phyloP scores from a whole-genome alignment of 495 filamentous ascomycete species.

The Hypoxylon subgilvum region DNA sequence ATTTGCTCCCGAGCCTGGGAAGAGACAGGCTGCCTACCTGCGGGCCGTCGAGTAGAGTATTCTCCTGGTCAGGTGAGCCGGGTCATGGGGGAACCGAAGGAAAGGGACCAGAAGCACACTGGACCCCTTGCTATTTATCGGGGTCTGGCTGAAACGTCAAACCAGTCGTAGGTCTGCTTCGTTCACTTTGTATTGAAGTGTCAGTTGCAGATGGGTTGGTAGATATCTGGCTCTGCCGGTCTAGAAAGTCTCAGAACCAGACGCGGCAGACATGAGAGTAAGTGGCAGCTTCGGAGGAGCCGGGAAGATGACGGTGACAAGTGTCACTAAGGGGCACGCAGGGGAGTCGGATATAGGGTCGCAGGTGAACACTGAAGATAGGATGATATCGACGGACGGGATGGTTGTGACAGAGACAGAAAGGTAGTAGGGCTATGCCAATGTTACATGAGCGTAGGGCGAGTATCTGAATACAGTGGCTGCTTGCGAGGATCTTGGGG shows the following conservation, averaged over 20 bases:
- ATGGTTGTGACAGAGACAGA: conserved; percentile 14
- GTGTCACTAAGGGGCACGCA: conserved; percentile 22
- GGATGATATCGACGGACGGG: conserved; percentile 14
- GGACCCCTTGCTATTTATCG: conserved; percentile 17
- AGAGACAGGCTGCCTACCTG: conserved; percentile 9
- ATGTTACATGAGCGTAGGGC: conserved; percentile 41
- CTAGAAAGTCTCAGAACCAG: conserved; percentile 2
- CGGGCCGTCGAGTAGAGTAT: conserved; percentile 10
- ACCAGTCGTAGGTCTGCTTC: conserved; percentile 10
- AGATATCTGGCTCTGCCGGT: conserved; percentile 2
- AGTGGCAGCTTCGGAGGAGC: conserved; percentile 5
- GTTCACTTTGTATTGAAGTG: background rate
- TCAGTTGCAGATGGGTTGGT: background rate
- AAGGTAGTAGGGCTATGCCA: conserved; percentile 37
- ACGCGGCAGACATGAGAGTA: background rate
- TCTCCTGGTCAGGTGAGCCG: conserved; percentile 6
- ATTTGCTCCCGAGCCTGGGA: background rate
- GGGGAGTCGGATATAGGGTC: conserved; percentile 24
- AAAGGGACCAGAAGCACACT: conserved; percentile 1
- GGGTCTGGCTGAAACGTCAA: conserved; percentile 23
- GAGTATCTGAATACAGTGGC: conserved; percentile 42
- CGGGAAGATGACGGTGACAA: conserved; percentile 20
- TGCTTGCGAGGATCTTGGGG: conserved; percentile 38
- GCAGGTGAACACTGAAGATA: conserved; percentile 12
- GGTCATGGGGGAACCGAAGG: conserved; percentile 14